Evolutionary conservation across 805 yeast genomes (phyloP).

Genomic region (Komagataella ulmi): DNA sequence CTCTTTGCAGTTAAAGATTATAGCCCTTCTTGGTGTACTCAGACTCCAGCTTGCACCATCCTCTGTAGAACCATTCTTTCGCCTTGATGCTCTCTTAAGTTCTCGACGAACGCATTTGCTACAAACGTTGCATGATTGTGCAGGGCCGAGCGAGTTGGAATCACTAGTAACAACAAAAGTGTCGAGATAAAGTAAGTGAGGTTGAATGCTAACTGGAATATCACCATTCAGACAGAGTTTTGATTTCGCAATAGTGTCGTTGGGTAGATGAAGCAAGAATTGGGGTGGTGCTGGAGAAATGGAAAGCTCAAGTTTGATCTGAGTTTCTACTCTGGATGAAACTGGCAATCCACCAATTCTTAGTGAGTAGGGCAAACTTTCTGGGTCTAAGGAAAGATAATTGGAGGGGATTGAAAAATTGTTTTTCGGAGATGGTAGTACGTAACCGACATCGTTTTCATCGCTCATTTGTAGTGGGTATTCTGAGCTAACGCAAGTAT

Average conservation of each 20-base stretch:
- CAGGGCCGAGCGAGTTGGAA: neutral
- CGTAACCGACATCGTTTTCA: neutral
- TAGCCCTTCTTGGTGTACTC: conserved; percentile 62
- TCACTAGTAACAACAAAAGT: conserved; percentile 46
- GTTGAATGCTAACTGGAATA: conserved; percentile 32
- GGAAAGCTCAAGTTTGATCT: conserved; percentile 61
- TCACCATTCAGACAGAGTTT: conserved; percentile 48
- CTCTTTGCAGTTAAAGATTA: conserved; percentile 87
- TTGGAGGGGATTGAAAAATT: conserved; percentile 12
- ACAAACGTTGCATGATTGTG: conserved; percentile 59
- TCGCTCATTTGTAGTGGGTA: neutral
- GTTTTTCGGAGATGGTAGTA: conserved; percentile 3
- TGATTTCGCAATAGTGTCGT: conserved; percentile 79
- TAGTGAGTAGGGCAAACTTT: conserved; percentile 32
- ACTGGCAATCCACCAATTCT: conserved; percentile 54
- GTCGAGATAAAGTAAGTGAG: conserved; percentile 55
- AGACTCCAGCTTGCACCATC: conserved; percentile 73
- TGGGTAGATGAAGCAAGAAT: conserved; percentile 63
- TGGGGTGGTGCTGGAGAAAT: conserved; percentile 72
- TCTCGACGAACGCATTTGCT: conserved; percentile 85
- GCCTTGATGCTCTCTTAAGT: conserved; percentile 84
- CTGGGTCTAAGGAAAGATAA: conserved; percentile 11
- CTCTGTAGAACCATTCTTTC: conserved; percentile 67
- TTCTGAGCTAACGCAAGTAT: neutral
- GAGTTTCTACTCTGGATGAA: conserved; percentile 90